Evolutionary conservation across 495 filamentous ascomycete species (phyloP), one percentile per base, ranked within the genome.

Genomic region (Neurospora sp.): DNA sequence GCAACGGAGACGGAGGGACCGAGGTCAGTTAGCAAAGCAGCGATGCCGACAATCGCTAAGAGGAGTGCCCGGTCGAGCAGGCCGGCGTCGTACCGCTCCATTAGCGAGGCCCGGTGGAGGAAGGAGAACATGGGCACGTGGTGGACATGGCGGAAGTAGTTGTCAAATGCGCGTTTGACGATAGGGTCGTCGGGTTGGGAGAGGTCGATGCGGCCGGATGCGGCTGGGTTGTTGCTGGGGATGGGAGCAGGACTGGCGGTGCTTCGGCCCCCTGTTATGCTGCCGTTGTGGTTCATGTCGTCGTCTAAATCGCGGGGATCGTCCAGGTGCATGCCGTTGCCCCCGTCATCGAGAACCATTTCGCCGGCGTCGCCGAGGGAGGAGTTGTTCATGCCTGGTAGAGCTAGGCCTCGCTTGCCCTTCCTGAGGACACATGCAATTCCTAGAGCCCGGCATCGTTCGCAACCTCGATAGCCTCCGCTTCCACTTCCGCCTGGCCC

Each of bases 71-170:
- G 80, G 73, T 86, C 84, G 74, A 86, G 81, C 68, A 81, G 81
- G 27, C 83, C 84, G n/a, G 84, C 81, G 71, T 86, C 81, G 74
- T 84, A 85, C 0, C 83, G 81, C 41, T 87, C 83, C 84, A 86
- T 85, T 22, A 86, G 82, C 0, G 84, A 87, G 1, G 85, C 84
- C 2, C 84, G 84, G 72, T 86, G 84, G 44, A 87, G 75, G 68
- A 87, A 87, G 39, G 83, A 81, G 76, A 84, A 86, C 74, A 83
- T 82, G 69, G 84, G 83, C 71, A 87, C 80, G 70, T 85, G 85
- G 75, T 87, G 84, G 48, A 87, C 80, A 48, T 86, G 81, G 12
- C 82, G 81, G 77, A 87, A 87, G 77, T 83, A 87, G 71, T 78
- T 79, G 73, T 82, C 83, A 69, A 87, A 85, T 22, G 82, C 84